These are phyloP conservation scores for Solanum stenotomum DNA, from an alignment of 257 asterid species.

Conservation along the genomic window DNA sequence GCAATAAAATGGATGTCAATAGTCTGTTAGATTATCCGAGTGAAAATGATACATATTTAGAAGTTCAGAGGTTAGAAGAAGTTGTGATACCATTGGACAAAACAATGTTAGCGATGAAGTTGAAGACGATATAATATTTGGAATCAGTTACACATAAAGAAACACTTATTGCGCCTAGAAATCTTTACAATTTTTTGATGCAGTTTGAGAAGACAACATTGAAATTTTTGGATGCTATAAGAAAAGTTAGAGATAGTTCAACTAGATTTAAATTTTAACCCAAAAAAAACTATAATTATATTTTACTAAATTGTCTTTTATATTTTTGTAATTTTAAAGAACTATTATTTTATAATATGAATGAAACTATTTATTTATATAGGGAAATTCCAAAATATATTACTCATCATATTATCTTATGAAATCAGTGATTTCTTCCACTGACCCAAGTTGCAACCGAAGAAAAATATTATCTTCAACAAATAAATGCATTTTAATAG, in stretches of 20 bases:
- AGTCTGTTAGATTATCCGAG: background rate
- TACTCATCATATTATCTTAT: too few relatives aligned
- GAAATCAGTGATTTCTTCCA: too few relatives aligned
- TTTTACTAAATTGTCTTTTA: too few relatives aligned
- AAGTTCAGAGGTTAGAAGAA: background rate
- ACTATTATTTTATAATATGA: too few relatives aligned
- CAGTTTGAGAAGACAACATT: rapidly evolving
- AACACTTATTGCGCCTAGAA: background rate
- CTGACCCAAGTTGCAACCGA: rapidly evolving
- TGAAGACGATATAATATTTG: background rate
- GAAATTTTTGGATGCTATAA: too few relatives aligned
- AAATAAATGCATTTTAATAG: background rate
- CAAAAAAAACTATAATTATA: too few relatives aligned
- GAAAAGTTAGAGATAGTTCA: background rate
- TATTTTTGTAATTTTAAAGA: too few relatives aligned
- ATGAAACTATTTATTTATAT: rapidly evolving
- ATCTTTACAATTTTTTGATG: rapidly evolving
- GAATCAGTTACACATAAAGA: background rate
- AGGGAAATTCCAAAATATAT: too few relatives aligned
- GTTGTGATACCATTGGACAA: background rate
- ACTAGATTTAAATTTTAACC: too few relatives aligned
- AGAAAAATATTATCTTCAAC: too few relatives aligned
- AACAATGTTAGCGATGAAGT: background rate
- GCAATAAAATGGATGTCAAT: background rate
- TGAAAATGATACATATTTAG: background rate